phyloP scores from a whole-genome alignment of 2,329 filamentous ascomycete genomes.

The Talaromyces sp. region DNA sequence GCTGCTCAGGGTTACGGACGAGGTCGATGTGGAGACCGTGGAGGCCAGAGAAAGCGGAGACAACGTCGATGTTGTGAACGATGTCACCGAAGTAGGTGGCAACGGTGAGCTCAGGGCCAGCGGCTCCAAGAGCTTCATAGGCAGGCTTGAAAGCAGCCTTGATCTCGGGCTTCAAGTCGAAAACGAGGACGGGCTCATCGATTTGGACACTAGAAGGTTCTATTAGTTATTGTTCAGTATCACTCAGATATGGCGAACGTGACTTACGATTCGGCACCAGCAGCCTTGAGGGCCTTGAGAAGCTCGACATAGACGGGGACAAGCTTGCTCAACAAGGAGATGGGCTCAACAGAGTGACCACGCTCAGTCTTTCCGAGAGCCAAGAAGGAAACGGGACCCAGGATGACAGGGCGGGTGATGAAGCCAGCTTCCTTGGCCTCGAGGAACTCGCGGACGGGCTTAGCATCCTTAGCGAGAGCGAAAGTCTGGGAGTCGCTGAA shows the following conservation, averaged over 20 bases:
- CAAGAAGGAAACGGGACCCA: slow-evolving; percentile 97
- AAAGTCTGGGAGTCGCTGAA: slow-evolving; percentile 96
- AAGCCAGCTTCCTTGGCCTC: slow-evolving; percentile 98
- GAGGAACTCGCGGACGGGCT: slow-evolving; percentile 89
- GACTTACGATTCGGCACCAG: slow-evolving; percentile 68
- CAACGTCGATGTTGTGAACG: slow-evolving; percentile 93
- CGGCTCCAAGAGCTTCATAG: slow-evolving; percentile 77
- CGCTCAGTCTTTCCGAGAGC: slow-evolving; percentile 97
- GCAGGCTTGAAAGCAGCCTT: slow-evolving; percentile 98
- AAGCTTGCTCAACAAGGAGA: slow-evolving; percentile 88
- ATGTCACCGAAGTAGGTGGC: slow-evolving; percentile 99
- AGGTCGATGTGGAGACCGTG: slow-evolving; percentile 92
- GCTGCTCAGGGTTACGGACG: slow-evolving; percentile 97
- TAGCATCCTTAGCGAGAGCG: slow-evolving; percentile 80
- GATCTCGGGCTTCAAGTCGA: slow-evolving; percentile 82
- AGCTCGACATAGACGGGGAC: slow-evolving; percentile 93
- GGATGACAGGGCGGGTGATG: slow-evolving; percentile 83
- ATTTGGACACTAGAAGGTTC: slow-evolving; percentile 71
- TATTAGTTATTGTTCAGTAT: not conserved
- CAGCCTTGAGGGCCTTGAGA: slow-evolving; percentile 87
- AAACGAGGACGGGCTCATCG: slow-evolving; percentile 94
- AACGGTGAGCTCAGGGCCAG: slow-evolving; percentile 82
- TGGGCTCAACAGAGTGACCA: slow-evolving; percentile 87
- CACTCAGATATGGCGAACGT: not conserved
- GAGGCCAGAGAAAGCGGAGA: slow-evolving; percentile 69